Evolutionary conservation across 192 early-diverging fungal species (phyloP).

Genomic region (Obelidium mucronatum): DNA sequence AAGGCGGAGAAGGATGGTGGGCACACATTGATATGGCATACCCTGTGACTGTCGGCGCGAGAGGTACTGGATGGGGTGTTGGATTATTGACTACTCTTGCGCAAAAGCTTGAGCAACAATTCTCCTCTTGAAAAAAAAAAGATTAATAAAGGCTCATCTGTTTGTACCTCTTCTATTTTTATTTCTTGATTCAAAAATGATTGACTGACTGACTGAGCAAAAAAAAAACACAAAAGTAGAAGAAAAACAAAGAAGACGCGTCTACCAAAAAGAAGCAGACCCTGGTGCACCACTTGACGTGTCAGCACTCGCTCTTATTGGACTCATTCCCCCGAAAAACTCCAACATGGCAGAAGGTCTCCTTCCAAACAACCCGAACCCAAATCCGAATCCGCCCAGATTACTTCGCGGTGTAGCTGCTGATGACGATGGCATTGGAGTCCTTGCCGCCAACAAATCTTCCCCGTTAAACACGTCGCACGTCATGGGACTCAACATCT

Average conservation of each 20-base stretch:
- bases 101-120: not conserved
- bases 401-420: no score
- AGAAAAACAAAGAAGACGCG: no score
- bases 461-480: not conserved
- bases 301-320: no score
- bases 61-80: conserved; percentile 38
- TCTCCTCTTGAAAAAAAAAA: no score
- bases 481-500: conserved; percentile 1
- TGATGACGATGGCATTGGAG: no score
- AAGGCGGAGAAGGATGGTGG: conserved; percentile 45
- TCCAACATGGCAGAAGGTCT: not conserved
- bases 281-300: no score
- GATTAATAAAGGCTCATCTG: no score
- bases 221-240: no score
- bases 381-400: not conserved
- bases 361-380: not conserved
- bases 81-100: conserved; percentile 25
- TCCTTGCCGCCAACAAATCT: not conserved
- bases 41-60: conserved; percentile 27
- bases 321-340: not conserved
- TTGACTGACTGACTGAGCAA: not conserved
- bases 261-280: no score
- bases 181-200: not conserved
- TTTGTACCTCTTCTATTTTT: no score
- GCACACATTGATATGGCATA: conserved; percentile 54